Percentiles rank a stretch among this genome's conserved stretches.
Evolutionary conservation across 192 early-diverging fungal species (phyloP).

Genomic region (Chytriomyces hyalinus): DNA sequence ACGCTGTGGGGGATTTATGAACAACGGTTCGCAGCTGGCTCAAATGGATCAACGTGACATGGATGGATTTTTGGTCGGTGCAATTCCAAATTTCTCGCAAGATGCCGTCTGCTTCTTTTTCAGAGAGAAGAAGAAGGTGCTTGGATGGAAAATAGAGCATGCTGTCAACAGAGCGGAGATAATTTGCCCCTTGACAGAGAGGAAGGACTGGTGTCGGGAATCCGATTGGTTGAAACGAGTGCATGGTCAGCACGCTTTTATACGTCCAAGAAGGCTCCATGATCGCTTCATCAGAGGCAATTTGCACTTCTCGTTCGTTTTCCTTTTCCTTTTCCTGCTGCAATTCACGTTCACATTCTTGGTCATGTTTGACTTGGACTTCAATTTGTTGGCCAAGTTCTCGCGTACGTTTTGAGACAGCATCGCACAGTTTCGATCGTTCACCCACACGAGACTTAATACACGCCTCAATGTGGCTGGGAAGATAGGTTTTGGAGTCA

Average conservation of each 20-base stretch:
- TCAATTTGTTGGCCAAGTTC: constrained; percentile 4
- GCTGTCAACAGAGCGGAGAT: neutral
- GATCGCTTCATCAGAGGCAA: neutral
- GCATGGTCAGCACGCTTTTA: neutral
- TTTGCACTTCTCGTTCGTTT: neutral
- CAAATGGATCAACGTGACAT: neutral
- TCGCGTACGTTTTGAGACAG: neutral
- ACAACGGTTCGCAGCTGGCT: neutral
- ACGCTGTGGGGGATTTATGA: neutral
- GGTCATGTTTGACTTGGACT: neutral
- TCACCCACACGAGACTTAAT: neutral
- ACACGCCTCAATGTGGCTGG: neutral
- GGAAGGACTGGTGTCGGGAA: neutral
- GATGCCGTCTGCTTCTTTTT: constrained; percentile 23
- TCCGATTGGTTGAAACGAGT: neutral
- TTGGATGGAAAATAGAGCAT: neutral
- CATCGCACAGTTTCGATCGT: neutral
- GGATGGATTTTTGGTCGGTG: no score
- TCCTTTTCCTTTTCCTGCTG: constrained; percentile 4
- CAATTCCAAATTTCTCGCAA: neutral
- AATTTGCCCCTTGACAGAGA: neutral
- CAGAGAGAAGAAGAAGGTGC: constrained; percentile 14
- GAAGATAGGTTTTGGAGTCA: neutral
- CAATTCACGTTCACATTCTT: constrained; percentile 18
- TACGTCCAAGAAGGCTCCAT: neutral